Conservation (phyloP, 2,329 filamentous ascomycete genomes). For the Botryosphaeria dothidea region DNA sequence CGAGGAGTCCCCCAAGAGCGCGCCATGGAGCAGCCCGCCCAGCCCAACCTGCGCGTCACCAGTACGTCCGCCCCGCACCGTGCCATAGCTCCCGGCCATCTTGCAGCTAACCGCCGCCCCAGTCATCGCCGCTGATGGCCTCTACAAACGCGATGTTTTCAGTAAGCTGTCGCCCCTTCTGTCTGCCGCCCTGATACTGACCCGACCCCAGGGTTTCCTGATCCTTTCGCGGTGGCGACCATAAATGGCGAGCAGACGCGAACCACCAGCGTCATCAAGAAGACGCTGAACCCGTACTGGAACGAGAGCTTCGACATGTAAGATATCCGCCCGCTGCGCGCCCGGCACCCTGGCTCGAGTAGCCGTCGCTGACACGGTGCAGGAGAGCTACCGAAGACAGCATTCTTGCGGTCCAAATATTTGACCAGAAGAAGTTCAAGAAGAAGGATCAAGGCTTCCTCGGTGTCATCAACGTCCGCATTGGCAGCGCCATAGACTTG, state of each 20-base stretch:
- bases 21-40: constrained; percentile 51
- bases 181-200: constrained; percentile 31
- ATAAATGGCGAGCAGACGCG: constrained; percentile 97
- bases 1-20: background rate
- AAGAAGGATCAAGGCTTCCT: constrained; percentile 99
- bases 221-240: constrained; percentile 96
- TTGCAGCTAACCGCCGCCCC: constrained; percentile 32
- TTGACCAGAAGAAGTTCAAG: constrained; percentile 99
- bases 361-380: constrained; percentile 29
- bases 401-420: constrained; percentile 96
- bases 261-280: constrained; percentile 96
- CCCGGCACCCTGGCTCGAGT: constrained; percentile 19
- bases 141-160: constrained; percentile 99
- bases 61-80: constrained; percentile 59
- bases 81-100: constrained; percentile 15
- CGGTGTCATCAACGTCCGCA: constrained; percentile 94
- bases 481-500: constrained; percentile 92
- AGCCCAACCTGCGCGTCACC: constrained; percentile 86
- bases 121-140: constrained; percentile 98
- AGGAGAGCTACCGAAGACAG: constrained; percentile 93
- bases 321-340: constrained; percentile 35
- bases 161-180: constrained; percentile 61
- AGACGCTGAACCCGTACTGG: constrained; percentile 99
- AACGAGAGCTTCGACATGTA: constrained; percentile 99
- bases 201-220: constrained; percentile 74